Base-by-base conservation (phyloP, 768 basidiomycete species). In the Pilatotrama ljubarskyi region DNA sequence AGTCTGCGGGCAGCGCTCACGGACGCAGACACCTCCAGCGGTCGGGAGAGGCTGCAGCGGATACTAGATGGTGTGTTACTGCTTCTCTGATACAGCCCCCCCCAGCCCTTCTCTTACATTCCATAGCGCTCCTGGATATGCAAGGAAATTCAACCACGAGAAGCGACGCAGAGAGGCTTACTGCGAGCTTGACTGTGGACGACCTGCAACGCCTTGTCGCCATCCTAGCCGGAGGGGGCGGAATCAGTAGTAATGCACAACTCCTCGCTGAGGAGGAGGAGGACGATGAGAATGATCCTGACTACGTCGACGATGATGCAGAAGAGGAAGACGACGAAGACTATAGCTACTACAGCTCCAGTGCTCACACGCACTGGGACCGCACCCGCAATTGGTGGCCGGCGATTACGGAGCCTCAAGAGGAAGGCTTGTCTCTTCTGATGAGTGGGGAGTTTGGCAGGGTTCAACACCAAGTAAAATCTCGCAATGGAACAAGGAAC, bases 401-500 rank as follows among this genome's bases (percentile, higher is more conserved):
- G 29, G 62, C 74, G 43, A 77, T 81, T 22, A 83, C 72, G 18
- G 81, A 87, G 58, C 88, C 91, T 6, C 82, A 87, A 70, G 66
- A 81, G 51, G 78, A 75, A 32, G 93, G 93, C 2, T 66, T 85
- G 15, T 77, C 82, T 41, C 77, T 96, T 13, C 78, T 92, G 10
- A 81, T 81, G 64, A 80, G 85, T 64, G 93, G 93, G 46, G 90
- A 94, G 53, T 96, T 94, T 72, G 93, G 93, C 17, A 74, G 82
- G 58, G 77, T 91, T 35, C 75, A 77, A 36, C 73, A 77, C 55
- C 86, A 86, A 68, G 68, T 79, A 14, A 77, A 73, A 62, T 72
- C 75, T 32, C 75, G 77, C 44, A 74, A 72, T 26, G 74, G 77
- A 40, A 67, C 75, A 35, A 68, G 68, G 37, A 90, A 84, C 61